Percentiles rank a stretch among this genome's conserved stretches.
Conservation (phyloP, 129 eudicot species). For the Centaurea solstitialis region DNA sequence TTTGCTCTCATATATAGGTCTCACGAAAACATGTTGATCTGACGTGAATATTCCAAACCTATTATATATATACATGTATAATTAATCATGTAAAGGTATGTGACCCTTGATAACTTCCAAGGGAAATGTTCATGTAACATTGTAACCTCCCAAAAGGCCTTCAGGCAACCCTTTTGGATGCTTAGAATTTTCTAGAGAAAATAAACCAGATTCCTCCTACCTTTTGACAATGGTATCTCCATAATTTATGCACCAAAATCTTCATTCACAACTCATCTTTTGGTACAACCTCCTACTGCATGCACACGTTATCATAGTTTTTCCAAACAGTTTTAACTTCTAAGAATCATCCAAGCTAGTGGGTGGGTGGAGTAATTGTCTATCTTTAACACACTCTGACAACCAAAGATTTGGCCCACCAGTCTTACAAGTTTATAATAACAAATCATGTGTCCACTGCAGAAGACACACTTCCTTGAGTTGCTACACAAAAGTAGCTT, state of each 20-base stretch:
- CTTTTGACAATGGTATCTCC: background rate
- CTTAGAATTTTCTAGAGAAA: background rate
- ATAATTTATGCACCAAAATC: constrained; percentile 8
- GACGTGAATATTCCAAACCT: no score
- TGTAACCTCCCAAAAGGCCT: constrained; percentile 11
- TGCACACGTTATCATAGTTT: constrained; percentile 13
- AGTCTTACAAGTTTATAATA: constrained; percentile 8
- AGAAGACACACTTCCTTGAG: constrained; percentile 44
- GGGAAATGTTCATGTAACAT: constrained; percentile 18
- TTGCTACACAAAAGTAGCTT: constrained; percentile 32
- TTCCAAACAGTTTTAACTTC: constrained; percentile 32
- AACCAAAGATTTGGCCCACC: constrained; percentile 52
- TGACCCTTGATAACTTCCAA: constrained; percentile 30
- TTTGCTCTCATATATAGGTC: no score
- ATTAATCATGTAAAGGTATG: background rate
- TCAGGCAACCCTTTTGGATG: background rate
- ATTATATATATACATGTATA: no score
- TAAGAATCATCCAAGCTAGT: constrained; percentile 34
- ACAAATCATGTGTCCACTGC: constrained; percentile 38
- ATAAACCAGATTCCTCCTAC: background rate
- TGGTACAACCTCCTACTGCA: constrained; percentile 23
- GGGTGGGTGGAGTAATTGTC: constrained; percentile 37
- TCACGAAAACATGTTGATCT: no score
- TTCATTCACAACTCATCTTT: background rate
- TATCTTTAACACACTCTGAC: constrained; percentile 46